Evolutionary conservation across 768 basidiomycete species (phyloP).

Genomic region (Macrolepiota albuminosa): DNA sequence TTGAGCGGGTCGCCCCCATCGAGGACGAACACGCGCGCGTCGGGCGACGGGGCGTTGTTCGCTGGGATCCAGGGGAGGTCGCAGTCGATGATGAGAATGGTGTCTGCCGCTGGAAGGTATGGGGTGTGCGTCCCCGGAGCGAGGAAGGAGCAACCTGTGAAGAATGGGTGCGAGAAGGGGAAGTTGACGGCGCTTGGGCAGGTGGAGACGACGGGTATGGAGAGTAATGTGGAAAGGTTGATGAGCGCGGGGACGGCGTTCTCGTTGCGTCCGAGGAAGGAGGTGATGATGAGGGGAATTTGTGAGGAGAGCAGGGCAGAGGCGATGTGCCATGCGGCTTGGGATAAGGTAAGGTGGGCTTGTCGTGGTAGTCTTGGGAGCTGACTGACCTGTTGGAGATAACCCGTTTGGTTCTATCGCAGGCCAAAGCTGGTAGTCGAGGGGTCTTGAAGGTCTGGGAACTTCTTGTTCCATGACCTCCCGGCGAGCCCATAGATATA

Average conservation of each 20-base stretch:
- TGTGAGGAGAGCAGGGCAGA: constrained; percentile 44
- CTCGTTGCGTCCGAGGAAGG: constrained; percentile 53
- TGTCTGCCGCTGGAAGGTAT: constrained; percentile 51
- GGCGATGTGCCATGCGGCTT: constrained; percentile 37
- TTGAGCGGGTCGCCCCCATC: constrained; percentile 63
- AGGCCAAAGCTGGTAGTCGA: constrained; percentile 42
- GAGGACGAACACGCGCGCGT: constrained; percentile 52
- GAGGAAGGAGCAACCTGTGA: constrained; percentile 49
- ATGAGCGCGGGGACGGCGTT: constrained; percentile 40
- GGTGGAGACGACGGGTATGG: constrained; percentile 49
- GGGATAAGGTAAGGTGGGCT: neutral
- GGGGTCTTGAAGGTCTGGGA: constrained; percentile 23
- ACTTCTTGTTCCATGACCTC: constrained; percentile 68
- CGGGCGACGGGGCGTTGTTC: constrained; percentile 35
- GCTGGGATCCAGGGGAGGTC: constrained; percentile 63
- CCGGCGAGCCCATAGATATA: constrained; percentile 70
- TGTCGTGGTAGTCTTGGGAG: neutral
- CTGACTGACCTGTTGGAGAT: constrained; percentile 27
- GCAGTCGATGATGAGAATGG: constrained; percentile 59
- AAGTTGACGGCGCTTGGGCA: constrained; percentile 49
- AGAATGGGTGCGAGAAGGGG: constrained; percentile 52
- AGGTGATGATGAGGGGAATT: constrained; percentile 61
- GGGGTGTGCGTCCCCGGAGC: constrained; percentile 37
- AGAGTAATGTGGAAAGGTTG: constrained; percentile 44
- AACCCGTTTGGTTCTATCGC: constrained; percentile 46